phyloP scores from a whole-genome alignment of 176 grass and related monocot species.

The Oropetium thomaeum region DNA sequence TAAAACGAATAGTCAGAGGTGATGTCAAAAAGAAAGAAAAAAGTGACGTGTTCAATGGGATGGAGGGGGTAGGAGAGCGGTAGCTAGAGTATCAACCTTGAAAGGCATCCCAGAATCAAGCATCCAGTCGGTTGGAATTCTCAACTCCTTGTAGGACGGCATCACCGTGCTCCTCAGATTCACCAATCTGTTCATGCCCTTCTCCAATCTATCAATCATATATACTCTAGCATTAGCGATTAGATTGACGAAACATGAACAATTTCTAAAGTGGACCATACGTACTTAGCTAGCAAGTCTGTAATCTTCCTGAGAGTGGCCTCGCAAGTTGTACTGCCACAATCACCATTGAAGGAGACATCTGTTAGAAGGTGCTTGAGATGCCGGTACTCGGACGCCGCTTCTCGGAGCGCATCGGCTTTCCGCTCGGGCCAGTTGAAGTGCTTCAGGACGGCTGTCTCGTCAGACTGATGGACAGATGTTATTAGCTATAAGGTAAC shows the following conservation, averaged over 20 bases:
- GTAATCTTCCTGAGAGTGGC: not conserved
- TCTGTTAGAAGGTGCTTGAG: not conserved
- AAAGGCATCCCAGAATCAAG: conserved; percentile 76
- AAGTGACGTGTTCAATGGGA: too few species aligned
- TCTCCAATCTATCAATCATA: conserved; percentile 63
- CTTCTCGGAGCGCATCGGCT: not conserved
- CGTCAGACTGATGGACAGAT: not conserved
- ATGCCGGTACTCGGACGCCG: not conserved
- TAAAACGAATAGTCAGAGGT: too few species aligned
- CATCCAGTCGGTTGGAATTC: conserved; percentile 91
- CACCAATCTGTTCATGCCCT: conserved; percentile 59
- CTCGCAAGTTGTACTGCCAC: not conserved
- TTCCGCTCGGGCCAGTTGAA: not conserved
- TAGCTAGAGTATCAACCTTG: conserved; percentile 40
- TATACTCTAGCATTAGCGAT: not conserved
- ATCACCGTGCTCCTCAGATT: conserved; percentile 58
- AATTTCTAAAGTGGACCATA: not conserved
- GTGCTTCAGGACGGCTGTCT: not conserved
- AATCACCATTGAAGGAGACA: not conserved
- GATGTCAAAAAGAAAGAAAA: too few species aligned
- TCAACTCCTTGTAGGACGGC: conserved; percentile 68
- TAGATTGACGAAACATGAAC: too few species aligned
- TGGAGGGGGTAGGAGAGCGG: too few species aligned
- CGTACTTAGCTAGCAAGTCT: not conserved
- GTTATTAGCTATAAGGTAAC: not conserved